Evolutionary conservation across 129 eudicot genomes (phyloP).

Genomic region (Pittosporum tobira): DNA sequence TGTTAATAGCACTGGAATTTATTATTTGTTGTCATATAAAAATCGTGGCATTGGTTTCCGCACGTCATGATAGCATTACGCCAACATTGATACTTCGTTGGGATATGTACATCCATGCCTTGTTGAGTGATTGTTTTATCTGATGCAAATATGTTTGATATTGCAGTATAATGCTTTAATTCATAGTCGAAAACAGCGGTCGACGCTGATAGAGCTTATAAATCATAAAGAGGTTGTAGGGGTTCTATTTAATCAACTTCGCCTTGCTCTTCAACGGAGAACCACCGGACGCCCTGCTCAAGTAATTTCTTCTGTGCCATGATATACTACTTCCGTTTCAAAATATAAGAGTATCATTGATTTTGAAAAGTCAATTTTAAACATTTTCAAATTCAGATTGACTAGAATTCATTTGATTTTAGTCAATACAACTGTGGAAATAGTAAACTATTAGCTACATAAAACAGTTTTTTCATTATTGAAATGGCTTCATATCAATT

Average conservation of each 20-base stretch:
- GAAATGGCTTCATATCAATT: too few species aligned
- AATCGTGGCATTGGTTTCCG: neutral
- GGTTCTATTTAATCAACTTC: conserved; percentile 94
- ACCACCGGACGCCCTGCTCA: conserved; percentile 86
- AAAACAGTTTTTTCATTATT: too few species aligned
- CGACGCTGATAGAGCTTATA: conserved; percentile 63
- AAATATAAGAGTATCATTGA: neutral
- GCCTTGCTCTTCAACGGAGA: conserved; percentile 86
- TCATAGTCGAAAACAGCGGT: conserved; percentile 59
- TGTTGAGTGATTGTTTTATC: conserved; percentile 6
- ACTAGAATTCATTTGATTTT: too few species aligned
- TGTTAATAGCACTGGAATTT: neutral
- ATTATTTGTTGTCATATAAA: neutral
- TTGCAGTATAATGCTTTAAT: conserved; percentile 87
- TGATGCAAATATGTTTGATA: conserved; percentile 16
- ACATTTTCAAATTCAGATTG: too few species aligned
- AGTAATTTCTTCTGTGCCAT: conserved; percentile 27
- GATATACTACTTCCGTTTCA: neutral
- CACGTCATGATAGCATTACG: neutral
- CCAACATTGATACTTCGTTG: neutral
- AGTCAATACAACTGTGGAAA: too few species aligned
- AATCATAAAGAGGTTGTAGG: conserved; percentile 91
- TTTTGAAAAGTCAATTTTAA: too few species aligned
- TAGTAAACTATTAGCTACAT: too few species aligned
- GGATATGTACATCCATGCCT: neutral